These are phyloP conservation scores for Cercospora janseana DNA, from an alignment of 2,329 filamentous ascomycete genomes.

Conservation along the genomic window DNA sequence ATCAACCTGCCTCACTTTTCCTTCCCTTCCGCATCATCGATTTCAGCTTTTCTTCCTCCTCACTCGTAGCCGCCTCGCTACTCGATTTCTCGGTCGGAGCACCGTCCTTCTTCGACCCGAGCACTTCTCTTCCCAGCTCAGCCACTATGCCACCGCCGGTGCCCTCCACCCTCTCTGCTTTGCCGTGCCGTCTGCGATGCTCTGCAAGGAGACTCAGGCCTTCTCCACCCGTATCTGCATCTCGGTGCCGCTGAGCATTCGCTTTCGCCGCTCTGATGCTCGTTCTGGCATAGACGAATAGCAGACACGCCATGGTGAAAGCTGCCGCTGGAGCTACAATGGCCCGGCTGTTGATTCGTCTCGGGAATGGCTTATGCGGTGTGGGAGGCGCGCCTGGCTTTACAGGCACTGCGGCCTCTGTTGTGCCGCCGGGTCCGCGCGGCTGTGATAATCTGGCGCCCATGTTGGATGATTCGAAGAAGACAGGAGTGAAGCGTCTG, in stretches of 20 bases:
- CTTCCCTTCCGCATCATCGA: conserved; percentile 8
- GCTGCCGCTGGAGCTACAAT: conserved; percentile 62
- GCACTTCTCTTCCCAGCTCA: conserved; percentile 34
- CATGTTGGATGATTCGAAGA: conserved; percentile 37
- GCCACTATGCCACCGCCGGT: conserved; percentile 39
- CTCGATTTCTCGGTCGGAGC: conserved; percentile 10
- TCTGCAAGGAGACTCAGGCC: conserved; percentile 53
- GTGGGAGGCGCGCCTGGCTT: conserved; percentile 36
- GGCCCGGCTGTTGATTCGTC: conserved; percentile 41
- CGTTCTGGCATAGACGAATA: conserved; percentile 62
- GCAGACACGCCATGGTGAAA: conserved; percentile 59
- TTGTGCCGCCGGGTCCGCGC: conserved; percentile 44
- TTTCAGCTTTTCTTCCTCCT: conserved; percentile 15
- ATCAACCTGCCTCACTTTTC: conserved; percentile 2
- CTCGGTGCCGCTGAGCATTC: conserved; percentile 60
- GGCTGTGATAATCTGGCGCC: conserved; percentile 49
- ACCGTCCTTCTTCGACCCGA: conserved; percentile 29
- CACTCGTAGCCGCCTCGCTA: conserved; percentile 1
- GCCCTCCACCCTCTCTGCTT: conserved; percentile 48
- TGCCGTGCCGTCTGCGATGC: conserved; percentile 53
- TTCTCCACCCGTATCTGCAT: conserved; percentile 56
- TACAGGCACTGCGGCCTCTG: conserved; percentile 40
- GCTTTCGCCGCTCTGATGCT: conserved; percentile 65
- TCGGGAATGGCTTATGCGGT: conserved; percentile 34
- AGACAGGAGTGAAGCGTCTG: not conserved